phyloP scores from a whole-genome alignment of 2,329 filamentous ascomycete species.

The Nannizziopsis barbatae region DNA sequence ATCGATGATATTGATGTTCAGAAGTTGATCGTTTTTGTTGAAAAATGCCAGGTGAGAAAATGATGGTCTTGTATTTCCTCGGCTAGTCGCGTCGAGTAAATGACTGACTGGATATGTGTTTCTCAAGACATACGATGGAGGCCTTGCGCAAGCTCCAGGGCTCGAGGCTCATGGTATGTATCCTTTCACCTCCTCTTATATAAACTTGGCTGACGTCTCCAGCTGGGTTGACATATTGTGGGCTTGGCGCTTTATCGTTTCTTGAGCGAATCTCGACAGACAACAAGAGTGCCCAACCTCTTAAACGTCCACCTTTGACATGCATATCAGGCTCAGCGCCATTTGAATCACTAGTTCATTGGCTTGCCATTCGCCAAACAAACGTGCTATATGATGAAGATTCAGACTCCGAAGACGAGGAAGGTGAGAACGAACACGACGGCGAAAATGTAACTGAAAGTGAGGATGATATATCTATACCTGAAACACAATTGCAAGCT shows the following conservation, averaged over 20 bases:
- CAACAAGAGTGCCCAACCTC: neutral
- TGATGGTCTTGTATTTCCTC: neutral
- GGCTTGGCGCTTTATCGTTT: conserved; percentile 63
- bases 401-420: conserved; percentile 40
- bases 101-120: neutral
- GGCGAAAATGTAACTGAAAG: neutral
- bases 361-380: conserved; percentile 56
- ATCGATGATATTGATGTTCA: conserved; percentile 65
- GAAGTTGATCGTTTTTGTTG: conserved; percentile 58
- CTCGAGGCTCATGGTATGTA: conserved; percentile 70
- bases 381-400: conserved; percentile 39
- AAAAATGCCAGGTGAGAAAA: conserved; percentile 46
- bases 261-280: conserved; percentile 49
- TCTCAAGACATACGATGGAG: conserved; percentile 66
- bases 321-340: conserved; percentile 20
- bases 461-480: conserved; percentile 13
- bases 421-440: conserved; percentile 23
- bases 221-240: conserved; percentile 89
- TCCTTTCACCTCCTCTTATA: conserved; percentile 10
- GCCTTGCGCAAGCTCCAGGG: conserved; percentile 63
- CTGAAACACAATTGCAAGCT: neutral
- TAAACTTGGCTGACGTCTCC: conserved; percentile 17
- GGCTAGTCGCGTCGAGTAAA: conserved; percentile 12
- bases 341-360: conserved; percentile 37
- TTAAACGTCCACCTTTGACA: conserved; percentile 22